Evolutionary conservation across 495 filamentous ascomycete species (phyloP).

Genomic region (Neurospora discreta): DNA sequence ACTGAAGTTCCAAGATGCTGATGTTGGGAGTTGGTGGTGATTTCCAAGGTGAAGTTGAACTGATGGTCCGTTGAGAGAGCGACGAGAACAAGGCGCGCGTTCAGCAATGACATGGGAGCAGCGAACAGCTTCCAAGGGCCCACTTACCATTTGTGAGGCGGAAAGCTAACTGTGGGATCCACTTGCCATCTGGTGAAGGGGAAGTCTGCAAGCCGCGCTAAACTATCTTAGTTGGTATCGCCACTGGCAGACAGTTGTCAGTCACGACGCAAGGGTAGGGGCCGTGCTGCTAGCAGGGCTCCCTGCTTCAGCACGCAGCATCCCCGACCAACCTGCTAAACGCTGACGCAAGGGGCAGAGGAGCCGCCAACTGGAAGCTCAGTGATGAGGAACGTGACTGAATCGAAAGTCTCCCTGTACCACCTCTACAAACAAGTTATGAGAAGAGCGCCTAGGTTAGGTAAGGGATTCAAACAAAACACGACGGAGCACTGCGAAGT

Average conservation of each 20-base stretch:
- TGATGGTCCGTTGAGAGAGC: not conserved
- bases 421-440: not conserved
- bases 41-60: not conserved
- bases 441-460: not conserved
- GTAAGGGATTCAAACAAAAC: not conserved
- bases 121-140: not conserved
- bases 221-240: slow-evolving; percentile 5
- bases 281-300: not conserved
- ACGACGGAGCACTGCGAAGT: not conserved
- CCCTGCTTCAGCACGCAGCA: not conserved
- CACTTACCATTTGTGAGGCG: not conserved
- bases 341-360: not conserved
- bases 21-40: not conserved
- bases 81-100: not conserved
- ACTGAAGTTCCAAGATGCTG: not conserved
- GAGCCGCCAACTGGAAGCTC: not conserved
- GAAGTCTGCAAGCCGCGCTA: not conserved
- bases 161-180: not conserved
- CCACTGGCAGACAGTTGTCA: slow-evolving; percentile 21
- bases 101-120: not conserved
- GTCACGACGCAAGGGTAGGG: not conserved
- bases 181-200: not conserved
- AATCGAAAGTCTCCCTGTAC: not conserved
- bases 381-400: not conserved
- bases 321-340: not conserved